phyloP scores from a whole-genome alignment of 306 rosid genomes.

The Cyclanthera cordifolia region DNA sequence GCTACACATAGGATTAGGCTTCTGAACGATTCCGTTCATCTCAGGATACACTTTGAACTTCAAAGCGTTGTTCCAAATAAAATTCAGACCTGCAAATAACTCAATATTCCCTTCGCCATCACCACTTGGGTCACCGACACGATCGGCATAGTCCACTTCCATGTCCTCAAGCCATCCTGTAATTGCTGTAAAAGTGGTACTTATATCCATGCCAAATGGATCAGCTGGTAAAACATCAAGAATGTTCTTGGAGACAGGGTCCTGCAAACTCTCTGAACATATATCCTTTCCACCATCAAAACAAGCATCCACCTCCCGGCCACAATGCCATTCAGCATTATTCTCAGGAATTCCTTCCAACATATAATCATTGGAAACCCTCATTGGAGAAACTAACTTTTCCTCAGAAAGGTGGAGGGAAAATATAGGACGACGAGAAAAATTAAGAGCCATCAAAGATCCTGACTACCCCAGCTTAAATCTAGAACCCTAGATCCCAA shows the following conservation, averaged over 20 bases:
- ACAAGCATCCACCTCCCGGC: conserved; percentile 29
- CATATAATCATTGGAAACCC: conserved; percentile 38
- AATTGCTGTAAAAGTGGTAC: conserved; percentile 59
- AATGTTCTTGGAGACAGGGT: conserved; percentile 52
- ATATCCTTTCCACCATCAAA: conserved; percentile 40
- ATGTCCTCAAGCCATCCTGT: conserved; percentile 80
- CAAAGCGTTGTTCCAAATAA: conserved; percentile 48
- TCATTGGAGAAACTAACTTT: conserved; percentile 24
- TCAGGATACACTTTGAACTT: conserved; percentile 42
- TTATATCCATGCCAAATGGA: conserved; percentile 75
- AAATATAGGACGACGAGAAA: conserved; percentile 18
- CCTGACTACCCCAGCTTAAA: conserved; percentile 10
- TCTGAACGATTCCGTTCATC: conserved; percentile 20
- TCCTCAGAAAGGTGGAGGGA: conserved; percentile 21
- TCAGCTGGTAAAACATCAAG: conserved; percentile 82
- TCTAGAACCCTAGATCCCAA: neutral
- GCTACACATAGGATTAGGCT: conserved; percentile 13
- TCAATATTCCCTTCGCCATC: conserved; percentile 28
- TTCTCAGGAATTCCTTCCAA: conserved; percentile 34
- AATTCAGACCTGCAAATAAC: conserved; percentile 54
- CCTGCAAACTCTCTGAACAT: conserved; percentile 32
- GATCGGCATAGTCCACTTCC: conserved; percentile 49
- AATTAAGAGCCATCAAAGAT: conserved; percentile 20
- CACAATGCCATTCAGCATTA: conserved; percentile 23
- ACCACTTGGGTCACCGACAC: conserved; percentile 31